Base-by-base conservation (phyloP, 345 rosid species). In the Eucalyptus erythrocorys region DNA sequence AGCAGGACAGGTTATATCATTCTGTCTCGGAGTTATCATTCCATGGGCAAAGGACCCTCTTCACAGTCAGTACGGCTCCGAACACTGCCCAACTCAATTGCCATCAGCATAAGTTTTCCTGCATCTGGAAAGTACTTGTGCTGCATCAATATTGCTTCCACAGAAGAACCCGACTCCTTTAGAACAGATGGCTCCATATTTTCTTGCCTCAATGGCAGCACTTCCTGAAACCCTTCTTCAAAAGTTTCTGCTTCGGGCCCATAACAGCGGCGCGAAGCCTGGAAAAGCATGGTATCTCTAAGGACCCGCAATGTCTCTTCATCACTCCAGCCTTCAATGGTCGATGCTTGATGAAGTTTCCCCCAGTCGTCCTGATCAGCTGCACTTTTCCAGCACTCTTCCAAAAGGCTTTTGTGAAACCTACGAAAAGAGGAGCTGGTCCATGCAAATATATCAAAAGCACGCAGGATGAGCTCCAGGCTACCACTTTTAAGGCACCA, bases 361-460 rank as follows among this genome's bases (percentile, higher is more conserved):
- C 94, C 95, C 99, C 99, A 98, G 66, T 95, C 95, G 22, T 97
- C 98, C 90, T 90, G 96, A 66, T 96, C 95, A 0, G 95, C 97
- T 0, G 97, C 97, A 14, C 95, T 95, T 92, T 93, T 97, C 99
- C 99, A 97, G 96, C 99, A 96, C 81, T 95, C 95, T 89, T 94
- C 97, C 90, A 98, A 89, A 50, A 97, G 98, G 91, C 88, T 93
- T 88, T 89, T 93, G 88, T 97, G 95, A 92, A 93, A 94, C 92
- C 93, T 93, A 16, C 95, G 93, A 88, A 96, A 98, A 12, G 96
- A 95, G 89, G 92, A 92, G 93, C 99, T 95, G 26, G 97, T 95
- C 95, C 97, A 96, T 89, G 99, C 96, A 91, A 98, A 98, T 88
- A 95, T 95, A 86, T 97, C 98, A 47, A 98, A 98, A 66, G 95